Percentiles rank a stretch among this genome's conserved stretches.
These are phyloP conservation scores for Lipomyces yamadae DNA, from an alignment of 805 yeast species.

Conservation along the genomic window DNA sequence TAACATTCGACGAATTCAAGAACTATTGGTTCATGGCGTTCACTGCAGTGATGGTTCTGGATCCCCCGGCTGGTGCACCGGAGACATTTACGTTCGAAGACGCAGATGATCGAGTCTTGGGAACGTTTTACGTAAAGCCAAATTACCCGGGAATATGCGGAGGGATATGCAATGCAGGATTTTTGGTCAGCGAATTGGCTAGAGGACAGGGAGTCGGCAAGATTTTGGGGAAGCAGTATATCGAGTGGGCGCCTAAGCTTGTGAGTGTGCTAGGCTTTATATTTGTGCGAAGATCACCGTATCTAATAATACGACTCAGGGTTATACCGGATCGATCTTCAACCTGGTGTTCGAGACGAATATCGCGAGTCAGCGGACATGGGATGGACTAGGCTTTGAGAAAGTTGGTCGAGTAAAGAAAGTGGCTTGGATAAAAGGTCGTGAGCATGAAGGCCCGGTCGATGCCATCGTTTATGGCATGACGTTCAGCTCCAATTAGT, in stretches of 20 bases:
- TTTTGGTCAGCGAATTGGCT: constrained; percentile 62
- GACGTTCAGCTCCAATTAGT: background rate
- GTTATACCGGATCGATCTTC: constrained; percentile 82
- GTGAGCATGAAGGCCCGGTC: constrained; percentile 54
- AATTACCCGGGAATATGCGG: constrained; percentile 84
- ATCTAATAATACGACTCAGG: constrained; percentile 44
- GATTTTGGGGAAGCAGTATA: constrained; percentile 68
- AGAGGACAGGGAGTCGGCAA: constrained; percentile 76
- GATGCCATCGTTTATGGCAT: constrained; percentile 68
- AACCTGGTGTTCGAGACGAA: constrained; percentile 86
- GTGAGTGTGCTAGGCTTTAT: background rate
- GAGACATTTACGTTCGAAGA: constrained; percentile 38
- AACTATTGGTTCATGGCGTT: constrained; percentile 71
- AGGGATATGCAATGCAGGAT: constrained; percentile 88
- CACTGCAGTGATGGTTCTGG: constrained; percentile 63
- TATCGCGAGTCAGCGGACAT: constrained; percentile 70
- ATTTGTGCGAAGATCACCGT: background rate
- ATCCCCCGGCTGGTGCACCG: constrained; percentile 45
- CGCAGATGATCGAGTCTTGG: constrained; percentile 61
- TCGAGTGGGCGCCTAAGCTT: constrained; percentile 72
- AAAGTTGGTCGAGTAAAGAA: constrained; percentile 73
- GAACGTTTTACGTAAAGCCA: constrained; percentile 66
- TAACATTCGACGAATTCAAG: constrained; percentile 57
- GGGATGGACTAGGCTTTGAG: constrained; percentile 85
- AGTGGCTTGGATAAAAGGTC: constrained; percentile 75